phyloP scores from a whole-genome alignment of 1,284 basidiomycete genomes.

The Chalciporus piperatoides region DNA sequence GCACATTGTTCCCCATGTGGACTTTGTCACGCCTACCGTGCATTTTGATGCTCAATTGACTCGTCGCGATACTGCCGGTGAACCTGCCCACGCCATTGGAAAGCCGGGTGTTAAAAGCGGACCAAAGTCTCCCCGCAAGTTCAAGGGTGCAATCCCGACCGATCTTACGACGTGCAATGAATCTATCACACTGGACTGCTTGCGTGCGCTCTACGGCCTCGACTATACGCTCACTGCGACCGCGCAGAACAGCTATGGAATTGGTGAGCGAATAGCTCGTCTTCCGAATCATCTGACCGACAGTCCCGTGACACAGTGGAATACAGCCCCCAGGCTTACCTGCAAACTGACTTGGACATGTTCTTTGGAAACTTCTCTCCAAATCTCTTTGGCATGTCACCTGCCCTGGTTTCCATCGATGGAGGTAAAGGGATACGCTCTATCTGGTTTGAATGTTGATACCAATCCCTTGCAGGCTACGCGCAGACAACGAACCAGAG shows the following conservation, averaged over 20 bases:
- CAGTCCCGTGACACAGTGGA: constrained; percentile 19
- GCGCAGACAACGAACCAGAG: constrained; percentile 35
- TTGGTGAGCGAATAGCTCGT: constrained; percentile 17
- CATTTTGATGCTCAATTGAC: constrained; percentile 26
- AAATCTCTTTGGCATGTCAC: constrained; percentile 15
- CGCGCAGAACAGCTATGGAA: constrained; percentile 35
- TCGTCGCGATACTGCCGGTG: constrained; percentile 8
- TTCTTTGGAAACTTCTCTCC: constrained; percentile 38
- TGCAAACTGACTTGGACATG: constrained; percentile 42
- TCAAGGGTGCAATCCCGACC: constrained; percentile 1
- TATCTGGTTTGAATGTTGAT: too few relatives aligned
- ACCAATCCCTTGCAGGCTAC: constrained; percentile 26
- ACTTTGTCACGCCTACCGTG: constrained; percentile 27
- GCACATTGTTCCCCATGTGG: constrained; percentile 28
- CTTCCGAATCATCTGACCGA: neutral
- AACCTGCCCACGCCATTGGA: constrained; percentile 8
- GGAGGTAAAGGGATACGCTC: constrained; percentile 17
- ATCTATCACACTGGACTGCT: constrained; percentile 36
- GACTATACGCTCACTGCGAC: constrained; percentile 26
- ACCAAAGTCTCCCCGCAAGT: constrained; percentile 26
- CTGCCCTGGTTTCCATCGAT: constrained; percentile 28
- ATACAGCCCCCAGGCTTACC: constrained; percentile 34
- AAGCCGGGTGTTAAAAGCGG: constrained; percentile 11
- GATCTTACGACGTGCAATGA: constrained; percentile 33
- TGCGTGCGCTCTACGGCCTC: constrained; percentile 36